These are phyloP conservation scores for Berberis thunbergii DNA, from an alignment of 164 flowering plant genomes.

Conservation along the genomic window DNA sequence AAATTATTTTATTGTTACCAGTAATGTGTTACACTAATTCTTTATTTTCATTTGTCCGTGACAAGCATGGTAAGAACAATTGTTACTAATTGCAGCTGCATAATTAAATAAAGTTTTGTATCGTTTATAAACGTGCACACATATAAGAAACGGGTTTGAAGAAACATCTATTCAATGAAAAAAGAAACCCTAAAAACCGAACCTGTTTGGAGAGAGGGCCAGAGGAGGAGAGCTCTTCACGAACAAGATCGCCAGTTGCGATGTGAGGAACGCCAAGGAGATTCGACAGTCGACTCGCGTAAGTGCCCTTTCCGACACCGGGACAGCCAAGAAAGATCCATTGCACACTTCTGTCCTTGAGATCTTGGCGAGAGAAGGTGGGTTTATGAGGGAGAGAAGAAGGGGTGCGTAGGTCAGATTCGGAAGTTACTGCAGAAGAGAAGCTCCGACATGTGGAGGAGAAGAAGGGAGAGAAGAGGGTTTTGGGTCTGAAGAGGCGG, in stretches of 20 bases:
- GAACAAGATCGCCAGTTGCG: conserved; percentile 94
- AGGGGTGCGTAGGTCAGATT: conserved; percentile 15
- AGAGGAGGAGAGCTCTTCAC: conserved; percentile 66
- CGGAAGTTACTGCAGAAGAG: conserved; percentile 21
- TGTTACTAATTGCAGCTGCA: too few relatives aligned
- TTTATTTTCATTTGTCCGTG: too few relatives aligned
- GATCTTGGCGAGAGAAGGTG: conserved; percentile 12
- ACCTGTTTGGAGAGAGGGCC: conserved; percentile 68
- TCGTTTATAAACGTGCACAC: too few relatives aligned
- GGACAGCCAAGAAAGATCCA: conserved; percentile 98
- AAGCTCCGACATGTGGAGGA: conserved; percentile 9
- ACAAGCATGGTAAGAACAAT: too few relatives aligned
- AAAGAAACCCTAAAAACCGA: not conserved
- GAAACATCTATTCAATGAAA: not conserved
- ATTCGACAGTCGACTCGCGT: conserved; percentile 68
- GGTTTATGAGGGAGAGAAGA: conserved; percentile 11
- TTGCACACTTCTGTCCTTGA: conserved; percentile 43
- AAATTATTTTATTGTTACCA: too few relatives aligned
- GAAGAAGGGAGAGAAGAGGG: not conserved
- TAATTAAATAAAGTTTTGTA: too few relatives aligned
- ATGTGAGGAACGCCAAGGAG: conserved; percentile 92
- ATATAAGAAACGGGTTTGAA: too few relatives aligned
- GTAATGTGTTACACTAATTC: too few relatives aligned
- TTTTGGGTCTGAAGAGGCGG: conserved; percentile 23
- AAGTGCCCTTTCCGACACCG: conserved; percentile 92